A percentile compares a stretch with the other conserved stretches of the same genome.
phyloP scores from a whole-genome alignment of 495 filamentous ascomycete species.

The Extremus antarcticus region DNA sequence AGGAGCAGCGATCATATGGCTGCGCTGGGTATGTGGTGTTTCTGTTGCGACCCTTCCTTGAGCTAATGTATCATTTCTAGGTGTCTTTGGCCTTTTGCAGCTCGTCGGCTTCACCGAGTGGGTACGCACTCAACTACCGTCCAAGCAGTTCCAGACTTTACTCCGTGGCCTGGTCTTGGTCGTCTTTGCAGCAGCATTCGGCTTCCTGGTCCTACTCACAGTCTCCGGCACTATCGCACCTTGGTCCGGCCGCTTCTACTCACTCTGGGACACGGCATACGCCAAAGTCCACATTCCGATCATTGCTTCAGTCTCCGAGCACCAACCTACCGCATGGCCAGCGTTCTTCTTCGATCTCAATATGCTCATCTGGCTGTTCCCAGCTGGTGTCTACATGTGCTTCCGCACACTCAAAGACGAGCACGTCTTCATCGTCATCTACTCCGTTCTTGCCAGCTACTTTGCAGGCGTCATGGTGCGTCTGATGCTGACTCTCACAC shows the following conservation, averaged over 20 bases:
- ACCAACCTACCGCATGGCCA: constrained; percentile 99
- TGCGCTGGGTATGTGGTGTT: constrained; percentile 55
- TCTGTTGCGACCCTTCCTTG: not conserved
- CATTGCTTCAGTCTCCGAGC: constrained; percentile 97
- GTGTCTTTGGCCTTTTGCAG: constrained; percentile 92
- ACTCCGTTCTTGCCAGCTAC: constrained; percentile 88
- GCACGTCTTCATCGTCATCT: constrained; percentile 97
- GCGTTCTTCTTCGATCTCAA: constrained; percentile 99
- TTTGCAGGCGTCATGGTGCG: constrained; percentile 99
- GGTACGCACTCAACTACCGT: constrained; percentile 71
- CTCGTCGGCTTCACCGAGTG: constrained; percentile 90
- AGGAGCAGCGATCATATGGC: constrained; percentile 98
- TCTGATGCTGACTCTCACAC: constrained; percentile 94
- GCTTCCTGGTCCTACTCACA: constrained; percentile 69
- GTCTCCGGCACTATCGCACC: constrained; percentile 86
- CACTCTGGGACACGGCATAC: constrained; percentile 97
- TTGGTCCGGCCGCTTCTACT: constrained; percentile 99
- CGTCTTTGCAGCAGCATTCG: constrained; percentile 61
- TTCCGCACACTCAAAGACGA: constrained; percentile 90
- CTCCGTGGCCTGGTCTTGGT: constrained; percentile 69
- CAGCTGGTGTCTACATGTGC: constrained; percentile 95
- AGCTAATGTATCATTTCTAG: constrained; percentile 39
- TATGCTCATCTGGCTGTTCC: constrained; percentile 98
- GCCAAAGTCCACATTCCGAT: constrained; percentile 99
- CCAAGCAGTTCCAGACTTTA: constrained; percentile 84